Conservation (phyloP, 2,329 filamentous ascomycete species). For the Colletotrichum orchidophilum region DNA sequence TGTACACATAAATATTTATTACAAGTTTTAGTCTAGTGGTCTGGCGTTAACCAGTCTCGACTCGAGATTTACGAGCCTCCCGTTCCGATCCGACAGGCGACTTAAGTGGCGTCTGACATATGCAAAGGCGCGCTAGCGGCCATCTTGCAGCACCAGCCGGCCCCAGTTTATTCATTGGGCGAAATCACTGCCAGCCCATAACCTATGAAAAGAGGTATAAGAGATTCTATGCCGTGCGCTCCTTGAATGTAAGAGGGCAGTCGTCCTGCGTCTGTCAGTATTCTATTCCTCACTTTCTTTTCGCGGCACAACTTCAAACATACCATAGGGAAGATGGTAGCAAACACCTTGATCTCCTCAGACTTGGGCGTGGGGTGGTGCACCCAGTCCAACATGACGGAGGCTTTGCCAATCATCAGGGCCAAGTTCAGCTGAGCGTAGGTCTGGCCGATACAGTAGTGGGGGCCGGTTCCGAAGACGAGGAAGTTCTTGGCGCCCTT, state of each 20-base stretch:
- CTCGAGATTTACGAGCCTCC: conserved; percentile 4
- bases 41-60: conserved; percentile 15
- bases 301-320: conserved; percentile 44
- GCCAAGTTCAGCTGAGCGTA: conserved; percentile 92
- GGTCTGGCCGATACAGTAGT: conserved; percentile 94
- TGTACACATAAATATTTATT: conserved; percentile 29
- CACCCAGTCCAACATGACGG: conserved; percentile 87
- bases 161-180: conserved; percentile 2
- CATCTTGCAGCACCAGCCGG: background rate
- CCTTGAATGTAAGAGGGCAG: conserved; percentile 79
- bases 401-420: conserved; percentile 89
- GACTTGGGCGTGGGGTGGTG: conserved; percentile 85
- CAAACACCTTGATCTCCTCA: conserved; percentile 98
- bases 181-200: background rate
- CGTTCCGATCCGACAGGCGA: background rate
- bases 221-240: conserved; percentile 56
- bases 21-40: conserved; percentile 26
- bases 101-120: conserved; percentile 14
- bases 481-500: conserved; percentile 93
- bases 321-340: conserved; percentile 97
- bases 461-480: conserved; percentile 93
- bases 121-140: conserved; percentile 4
- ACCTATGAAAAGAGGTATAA: background rate
- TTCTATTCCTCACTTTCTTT: conserved; percentile 3
- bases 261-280: conserved; percentile 69